Base-by-base conservation (phyloP, 1,284 basidiomycete genomes). In the Irpex rosettiformis region DNA sequence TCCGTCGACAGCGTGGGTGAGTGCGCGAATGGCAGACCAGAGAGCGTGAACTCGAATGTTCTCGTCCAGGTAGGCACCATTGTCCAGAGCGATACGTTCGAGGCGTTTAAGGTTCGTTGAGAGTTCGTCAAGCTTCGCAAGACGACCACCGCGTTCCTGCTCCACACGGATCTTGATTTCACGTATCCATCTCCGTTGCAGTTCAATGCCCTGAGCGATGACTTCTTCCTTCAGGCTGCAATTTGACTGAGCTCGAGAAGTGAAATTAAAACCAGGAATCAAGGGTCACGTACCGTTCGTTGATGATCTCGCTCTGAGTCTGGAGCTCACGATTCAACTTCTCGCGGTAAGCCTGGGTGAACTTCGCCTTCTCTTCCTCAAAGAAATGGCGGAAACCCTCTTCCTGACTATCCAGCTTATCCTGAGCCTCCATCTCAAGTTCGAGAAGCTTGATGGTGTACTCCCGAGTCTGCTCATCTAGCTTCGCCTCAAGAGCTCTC, bases 121-220 rank as follows among this genome's bases (percentile, higher is more conserved):
- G 57, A 99, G 87, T 71, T 96, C 89, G 70, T 97, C 94, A 43
- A 99, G 86, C 75, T 95, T 97, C 61, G 94, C 92, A 8, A 99
- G 83, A 61, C 96, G 90, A 18, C 96, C 96, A 24, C 94, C 95
- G 52, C 97, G 93, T 75, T 99, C 97, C 69, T 94, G 86, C 76
- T 99, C 96, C 59, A 99, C 96, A 66, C 89, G 90, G 62, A 94
- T 83, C 77, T 98, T 97, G 81, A 99, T 90, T 58, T 98, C 94
- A 49, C 93, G 87, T 59, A 98, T 92, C 96, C 96, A 99, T 62
- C 93, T 84, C 55, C 95, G 87, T 73, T 99, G 96, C 49, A 98
- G 86, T 77, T 98, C 96, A 66, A 99, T 94, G 22, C 96, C 96
- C 72, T 98, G 96, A 3, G 94, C 90, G 52, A 98, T 84, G 59